These are phyloP conservation scores for Pseudohalonectria lignicola DNA, from an alignment of 2,329 filamentous ascomycete genomes.

Conservation along the genomic window DNA sequence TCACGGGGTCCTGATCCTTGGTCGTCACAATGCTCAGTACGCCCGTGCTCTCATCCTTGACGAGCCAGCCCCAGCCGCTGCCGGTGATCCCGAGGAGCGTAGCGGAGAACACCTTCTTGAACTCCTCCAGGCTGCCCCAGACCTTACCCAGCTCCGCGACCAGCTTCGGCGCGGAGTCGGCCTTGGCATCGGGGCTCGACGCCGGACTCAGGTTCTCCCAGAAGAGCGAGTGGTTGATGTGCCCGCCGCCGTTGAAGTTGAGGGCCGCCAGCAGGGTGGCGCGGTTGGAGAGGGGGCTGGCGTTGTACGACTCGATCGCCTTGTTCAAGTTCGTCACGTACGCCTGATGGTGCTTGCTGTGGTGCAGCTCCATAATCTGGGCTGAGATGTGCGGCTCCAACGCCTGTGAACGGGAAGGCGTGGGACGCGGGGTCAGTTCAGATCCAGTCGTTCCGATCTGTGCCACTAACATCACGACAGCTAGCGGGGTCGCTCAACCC, in stretches of 20 bases:
- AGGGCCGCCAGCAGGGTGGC: conserved; percentile 49
- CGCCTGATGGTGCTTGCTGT: conserved; percentile 89
- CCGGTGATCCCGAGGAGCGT: conserved; percentile 65
- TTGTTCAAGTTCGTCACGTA: conserved; percentile 87
- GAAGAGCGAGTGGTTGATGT: conserved; percentile 58
- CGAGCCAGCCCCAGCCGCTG: conserved; percentile 82
- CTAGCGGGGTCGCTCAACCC: no score
- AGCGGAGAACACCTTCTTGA: conserved; percentile 54
- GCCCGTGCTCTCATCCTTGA: conserved; percentile 47
- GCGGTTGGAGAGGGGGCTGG: conserved; percentile 41
- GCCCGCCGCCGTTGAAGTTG: conserved; percentile 58
- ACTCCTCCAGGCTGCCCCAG: conserved; percentile 59
- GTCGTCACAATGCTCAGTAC: conserved; percentile 61
- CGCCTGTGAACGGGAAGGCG: conserved; percentile 10
- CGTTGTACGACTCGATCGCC: conserved; percentile 58
- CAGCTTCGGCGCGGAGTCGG: conserved; percentile 30
- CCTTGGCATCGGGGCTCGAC: conserved; percentile 39
- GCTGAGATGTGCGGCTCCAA: conserved; percentile 65
- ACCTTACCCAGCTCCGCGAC: conserved; percentile 47
- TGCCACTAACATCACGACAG: no score
- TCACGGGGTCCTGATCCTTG: conserved; percentile 74
- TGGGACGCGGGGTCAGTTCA: conserved; percentile 29
- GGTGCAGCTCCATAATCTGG: conserved; percentile 94
- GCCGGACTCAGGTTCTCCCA: conserved; percentile 61
- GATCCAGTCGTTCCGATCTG: background rate